phyloP scores from a whole-genome alignment of 768 basidiomycete species.

The Lactarius evosmus region DNA sequence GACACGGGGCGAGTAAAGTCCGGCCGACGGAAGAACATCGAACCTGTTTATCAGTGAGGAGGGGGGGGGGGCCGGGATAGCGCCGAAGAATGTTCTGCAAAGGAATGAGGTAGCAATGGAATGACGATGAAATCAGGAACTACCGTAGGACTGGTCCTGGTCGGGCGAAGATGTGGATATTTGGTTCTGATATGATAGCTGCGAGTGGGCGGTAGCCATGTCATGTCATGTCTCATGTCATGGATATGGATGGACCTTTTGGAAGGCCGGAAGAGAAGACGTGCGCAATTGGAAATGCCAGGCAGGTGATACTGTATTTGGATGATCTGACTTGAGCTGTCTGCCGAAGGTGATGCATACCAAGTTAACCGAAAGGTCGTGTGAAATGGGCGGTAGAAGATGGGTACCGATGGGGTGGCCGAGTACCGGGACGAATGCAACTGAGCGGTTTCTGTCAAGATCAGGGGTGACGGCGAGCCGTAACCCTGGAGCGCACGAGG shows the following conservation, averaged over 20 bases:
- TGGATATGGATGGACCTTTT: slow-evolving; percentile 4
- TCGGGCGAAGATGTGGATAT: slow-evolving; percentile 21
- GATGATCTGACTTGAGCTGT: neutral
- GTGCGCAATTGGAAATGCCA: neutral
- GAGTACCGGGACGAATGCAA: neutral
- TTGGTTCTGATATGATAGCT: neutral
- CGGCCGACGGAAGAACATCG: slow-evolving; percentile 20
- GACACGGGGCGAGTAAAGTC: slow-evolving; percentile 23
- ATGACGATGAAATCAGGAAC: slow-evolving; percentile 16
- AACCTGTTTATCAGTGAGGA: slow-evolving; percentile 1
- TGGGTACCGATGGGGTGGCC: too few species aligned
- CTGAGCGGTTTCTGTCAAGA: slow-evolving; percentile 29
- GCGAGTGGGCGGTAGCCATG: slow-evolving; percentile 3
- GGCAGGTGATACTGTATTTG: slow-evolving; percentile 17
- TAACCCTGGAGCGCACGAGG: slow-evolving; percentile 22
- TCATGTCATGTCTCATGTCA: too few species aligned
- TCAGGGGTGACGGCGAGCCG: slow-evolving; percentile 20
- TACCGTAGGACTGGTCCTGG: neutral
- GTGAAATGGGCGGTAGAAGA: slow-evolving; percentile 24
- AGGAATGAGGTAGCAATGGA: slow-evolving; percentile 11
- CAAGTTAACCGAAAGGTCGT: slow-evolving; percentile 24
- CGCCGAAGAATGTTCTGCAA: slow-evolving; percentile 20
- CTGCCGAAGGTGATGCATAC: slow-evolving; percentile 2
- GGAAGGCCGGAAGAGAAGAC: slow-evolving; percentile 4
- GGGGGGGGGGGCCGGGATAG: slow-evolving; percentile 6